phyloP scores from a whole-genome alignment of 1,284 basidiomycete species.

The Malassezia nana region DNA sequence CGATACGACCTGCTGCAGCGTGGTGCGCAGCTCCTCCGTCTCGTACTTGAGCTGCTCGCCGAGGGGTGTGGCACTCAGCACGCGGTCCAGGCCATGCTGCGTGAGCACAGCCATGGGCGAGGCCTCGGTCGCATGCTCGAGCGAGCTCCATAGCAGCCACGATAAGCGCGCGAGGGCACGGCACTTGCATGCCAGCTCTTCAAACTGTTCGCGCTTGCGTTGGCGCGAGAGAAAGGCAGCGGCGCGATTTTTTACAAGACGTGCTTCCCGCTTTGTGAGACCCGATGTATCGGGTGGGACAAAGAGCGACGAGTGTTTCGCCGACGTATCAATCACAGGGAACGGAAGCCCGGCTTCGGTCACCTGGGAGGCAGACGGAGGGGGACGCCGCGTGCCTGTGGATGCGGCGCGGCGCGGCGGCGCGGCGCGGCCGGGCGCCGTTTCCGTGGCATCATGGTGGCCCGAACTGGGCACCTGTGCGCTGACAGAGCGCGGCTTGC shows the following conservation, averaged over 20 bases:
- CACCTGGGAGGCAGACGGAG: constrained; percentile 39
- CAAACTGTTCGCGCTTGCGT: constrained; percentile 81
- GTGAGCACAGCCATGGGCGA: background rate
- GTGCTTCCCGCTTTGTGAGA: constrained; percentile 75
- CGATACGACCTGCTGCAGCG: constrained; percentile 11
- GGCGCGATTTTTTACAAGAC: constrained; percentile 79
- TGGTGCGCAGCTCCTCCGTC: constrained; percentile 11
- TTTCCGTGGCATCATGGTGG: background rate
- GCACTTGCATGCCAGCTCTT: constrained; percentile 71
- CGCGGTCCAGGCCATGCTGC: constrained; percentile 1
- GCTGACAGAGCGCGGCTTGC: constrained; percentile 1
- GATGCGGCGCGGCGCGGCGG: constrained; percentile 4
- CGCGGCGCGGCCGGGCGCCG: background rate
- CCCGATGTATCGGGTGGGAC: constrained; percentile 76
- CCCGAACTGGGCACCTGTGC: background rate
- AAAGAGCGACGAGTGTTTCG: constrained; percentile 52
- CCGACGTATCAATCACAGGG: constrained; percentile 47
- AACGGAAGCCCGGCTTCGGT: constrained; percentile 45
- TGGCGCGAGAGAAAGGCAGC: constrained; percentile 80
- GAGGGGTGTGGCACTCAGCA: constrained; percentile 2
- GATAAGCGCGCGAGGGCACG: constrained; percentile 37
- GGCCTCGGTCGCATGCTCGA: background rate
- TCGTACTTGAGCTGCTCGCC: constrained; percentile 4
- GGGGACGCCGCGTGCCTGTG: constrained; percentile 23
- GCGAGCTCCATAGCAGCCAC: constrained; percentile 35